Percentiles rank a stretch among this genome's conserved stretches.
phyloP scores from a whole-genome alignment of 1,284 basidiomycete genomes.

The Ceratobasidium sp. region DNA sequence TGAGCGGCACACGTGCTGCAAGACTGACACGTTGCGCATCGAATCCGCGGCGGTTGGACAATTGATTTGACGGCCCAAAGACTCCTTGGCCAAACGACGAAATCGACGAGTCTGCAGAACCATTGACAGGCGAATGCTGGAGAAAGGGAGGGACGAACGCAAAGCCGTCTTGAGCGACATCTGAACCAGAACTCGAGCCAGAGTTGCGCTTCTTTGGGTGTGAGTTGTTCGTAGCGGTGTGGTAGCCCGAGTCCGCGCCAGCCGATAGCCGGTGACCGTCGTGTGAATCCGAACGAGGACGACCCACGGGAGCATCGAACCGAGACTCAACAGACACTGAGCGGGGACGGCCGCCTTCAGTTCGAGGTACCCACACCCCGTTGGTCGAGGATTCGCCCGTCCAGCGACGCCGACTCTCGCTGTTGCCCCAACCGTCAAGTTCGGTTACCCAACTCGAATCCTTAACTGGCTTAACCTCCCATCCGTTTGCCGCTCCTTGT shows the following conservation, averaged over 20 bases:
- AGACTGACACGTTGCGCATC: slow-evolving; percentile 35
- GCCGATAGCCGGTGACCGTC: slow-evolving; percentile 25
- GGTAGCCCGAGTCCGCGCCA: slow-evolving; percentile 29
- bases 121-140: slow-evolving; percentile 29
- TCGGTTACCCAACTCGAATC: slow-evolving; percentile 9
- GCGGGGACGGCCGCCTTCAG: slow-evolving; percentile 32
- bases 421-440: neutral
- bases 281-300: slow-evolving; percentile 28
- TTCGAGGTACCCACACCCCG: slow-evolving; percentile 17
- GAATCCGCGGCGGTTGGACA: slow-evolving; percentile 15
- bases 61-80: slow-evolving; percentile 11
- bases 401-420: slow-evolving; percentile 20
- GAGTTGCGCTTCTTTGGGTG: slow-evolving; percentile 25
- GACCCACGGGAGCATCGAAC: slow-evolving; percentile 13
- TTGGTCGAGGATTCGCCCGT: slow-evolving; percentile 16
- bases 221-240: slow-evolving; percentile 22
- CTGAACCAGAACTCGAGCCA: slow-evolving; percentile 27
- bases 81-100: slow-evolving; percentile 27
- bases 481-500: neutral
- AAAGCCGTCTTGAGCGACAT: slow-evolving; percentile 14
- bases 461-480: slow-evolving; percentile 1
- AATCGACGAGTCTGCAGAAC: slow-evolving; percentile 8
- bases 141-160: slow-evolving; percentile 26
- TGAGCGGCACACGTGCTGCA: slow-evolving; percentile 31
- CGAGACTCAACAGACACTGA: slow-evolving; percentile 22